Conservation (phyloP, 192 early-diverging fungal genomes). For the Coemansia sp. region DNA sequence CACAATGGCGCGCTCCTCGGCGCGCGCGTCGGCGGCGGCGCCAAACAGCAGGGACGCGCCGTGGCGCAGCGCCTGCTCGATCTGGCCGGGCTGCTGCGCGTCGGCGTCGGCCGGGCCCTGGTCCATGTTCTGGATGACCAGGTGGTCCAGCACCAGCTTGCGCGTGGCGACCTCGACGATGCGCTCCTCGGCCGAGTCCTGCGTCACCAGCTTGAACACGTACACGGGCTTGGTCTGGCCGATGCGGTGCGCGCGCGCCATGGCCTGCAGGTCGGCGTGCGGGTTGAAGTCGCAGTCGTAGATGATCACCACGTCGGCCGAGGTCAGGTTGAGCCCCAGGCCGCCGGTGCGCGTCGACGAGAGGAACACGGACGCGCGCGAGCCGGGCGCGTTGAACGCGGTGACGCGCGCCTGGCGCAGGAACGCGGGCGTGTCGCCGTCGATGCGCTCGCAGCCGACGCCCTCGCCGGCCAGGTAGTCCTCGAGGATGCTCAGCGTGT, state of each 20-base stretch:
- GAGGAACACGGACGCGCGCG: slow-evolving; percentile 85
- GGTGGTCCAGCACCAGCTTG: slow-evolving; percentile 96
- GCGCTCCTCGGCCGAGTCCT: slow-evolving; percentile 95
- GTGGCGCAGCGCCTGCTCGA: slow-evolving; percentile 74
- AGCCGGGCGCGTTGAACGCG: slow-evolving; percentile 85
- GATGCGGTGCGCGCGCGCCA: slow-evolving; percentile 95
- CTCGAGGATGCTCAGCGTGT: slow-evolving; percentile 83
- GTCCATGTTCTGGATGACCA: slow-evolving; percentile 89
- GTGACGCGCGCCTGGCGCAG: slow-evolving; percentile 83
- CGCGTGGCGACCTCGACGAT: slow-evolving; percentile 91
- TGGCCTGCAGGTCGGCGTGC: slow-evolving; percentile 92
- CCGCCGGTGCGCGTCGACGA: slow-evolving; percentile 92
- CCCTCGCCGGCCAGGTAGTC: slow-evolving; percentile 80
- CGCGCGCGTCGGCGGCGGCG: slow-evolving; percentile 55
- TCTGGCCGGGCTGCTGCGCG: slow-evolving; percentile 1
- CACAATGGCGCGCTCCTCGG: slow-evolving; percentile 17
- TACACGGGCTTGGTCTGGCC: slow-evolving; percentile 93
- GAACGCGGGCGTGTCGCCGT: slow-evolving; percentile 76
- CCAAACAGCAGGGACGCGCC: slow-evolving; percentile 78
- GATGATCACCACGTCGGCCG: slow-evolving; percentile 94
- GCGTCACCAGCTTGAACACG: slow-evolving; percentile 90
- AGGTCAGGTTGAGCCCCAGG: slow-evolving; percentile 88
- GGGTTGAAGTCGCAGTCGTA: slow-evolving; percentile 92
- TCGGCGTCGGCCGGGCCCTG: not conserved
- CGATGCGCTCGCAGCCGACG: slow-evolving; percentile 77